phyloP scores from a whole-genome alignment of 1,284 basidiomycete species.

The Salmacisia buchloeana region DNA sequence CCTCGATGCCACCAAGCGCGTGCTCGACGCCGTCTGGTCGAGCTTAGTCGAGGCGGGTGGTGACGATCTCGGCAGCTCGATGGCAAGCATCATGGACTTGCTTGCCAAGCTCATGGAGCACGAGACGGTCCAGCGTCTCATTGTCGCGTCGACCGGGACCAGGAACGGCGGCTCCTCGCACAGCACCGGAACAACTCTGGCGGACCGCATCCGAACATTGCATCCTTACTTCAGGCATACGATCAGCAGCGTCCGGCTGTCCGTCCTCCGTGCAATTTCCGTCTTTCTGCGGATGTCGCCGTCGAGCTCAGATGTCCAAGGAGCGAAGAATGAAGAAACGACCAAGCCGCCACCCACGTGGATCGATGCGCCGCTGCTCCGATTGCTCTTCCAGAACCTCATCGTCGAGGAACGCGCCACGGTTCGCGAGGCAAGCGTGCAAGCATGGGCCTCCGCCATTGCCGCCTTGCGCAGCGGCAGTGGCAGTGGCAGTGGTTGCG shows the following conservation, averaged over 20 bases:
- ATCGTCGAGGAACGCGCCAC: constrained; percentile 84
- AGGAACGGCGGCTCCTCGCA: not conserved
- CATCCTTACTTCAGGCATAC: constrained; percentile 92
- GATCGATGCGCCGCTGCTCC: constrained; percentile 72
- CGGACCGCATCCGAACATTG: constrained; percentile 6
- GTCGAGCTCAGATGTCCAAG: constrained; percentile 51
- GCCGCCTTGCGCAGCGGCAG: constrained; percentile 30
- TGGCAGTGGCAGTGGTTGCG: not conserved
- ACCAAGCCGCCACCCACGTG: too few species aligned
- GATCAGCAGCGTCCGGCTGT: constrained; percentile 83
- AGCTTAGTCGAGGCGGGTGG: constrained; percentile 80
- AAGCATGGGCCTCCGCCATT: constrained; percentile 72
- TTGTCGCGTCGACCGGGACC: constrained; percentile 54
- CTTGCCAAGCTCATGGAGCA: constrained; percentile 24
- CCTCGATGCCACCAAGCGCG: constrained; percentile 55
- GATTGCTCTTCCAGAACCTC: constrained; percentile 88
- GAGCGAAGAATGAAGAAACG: too few species aligned
- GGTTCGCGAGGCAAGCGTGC: constrained; percentile 72
- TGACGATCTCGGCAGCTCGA: constrained; percentile 93
- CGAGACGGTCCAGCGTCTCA: not conserved
- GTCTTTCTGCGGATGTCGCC: constrained; percentile 72
- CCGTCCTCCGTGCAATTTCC: constrained; percentile 82
- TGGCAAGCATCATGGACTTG: constrained; percentile 94
- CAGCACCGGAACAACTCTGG: not conserved
- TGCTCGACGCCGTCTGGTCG: constrained; percentile 82